Conservation (phyloP, 441 rosid species). For the Jatropha podagrica region DNA sequence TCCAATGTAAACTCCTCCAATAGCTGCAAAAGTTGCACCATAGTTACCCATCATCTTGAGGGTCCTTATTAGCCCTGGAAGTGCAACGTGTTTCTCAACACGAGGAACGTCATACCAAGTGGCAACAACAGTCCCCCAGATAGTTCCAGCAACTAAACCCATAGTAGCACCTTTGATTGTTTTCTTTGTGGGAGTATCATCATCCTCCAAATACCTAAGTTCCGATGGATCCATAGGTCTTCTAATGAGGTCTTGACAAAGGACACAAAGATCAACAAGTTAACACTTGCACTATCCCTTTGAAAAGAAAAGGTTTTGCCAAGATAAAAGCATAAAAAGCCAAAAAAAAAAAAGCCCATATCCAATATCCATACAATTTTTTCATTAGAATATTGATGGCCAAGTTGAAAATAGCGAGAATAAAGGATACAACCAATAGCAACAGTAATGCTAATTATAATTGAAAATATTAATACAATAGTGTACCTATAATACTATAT, state of each 20-base stretch:
- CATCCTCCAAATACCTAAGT: constrained; percentile 79
- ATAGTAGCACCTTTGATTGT: constrained; percentile 81
- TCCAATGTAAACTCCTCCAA: constrained; percentile 92
- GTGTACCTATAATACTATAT: too few species aligned
- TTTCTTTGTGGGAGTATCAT: constrained; percentile 64
- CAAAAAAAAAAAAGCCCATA: neutral
- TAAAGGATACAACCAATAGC: neutral
- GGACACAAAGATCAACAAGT: constrained; percentile 9
- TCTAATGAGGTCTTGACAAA: constrained; percentile 23
- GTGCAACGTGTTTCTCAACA: constrained; percentile 87
- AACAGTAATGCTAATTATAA: too few species aligned
- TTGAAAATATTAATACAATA: too few species aligned
- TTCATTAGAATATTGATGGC: neutral
- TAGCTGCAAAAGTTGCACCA: constrained; percentile 89
- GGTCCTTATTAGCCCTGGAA: constrained; percentile 85
- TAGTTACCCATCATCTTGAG: constrained; percentile 91
- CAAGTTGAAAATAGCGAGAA: neutral
- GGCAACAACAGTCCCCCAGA: constrained; percentile 84
- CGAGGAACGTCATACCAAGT: constrained; percentile 94
- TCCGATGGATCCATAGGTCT: constrained; percentile 73
- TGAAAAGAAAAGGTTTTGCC: neutral
- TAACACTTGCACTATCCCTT: neutral
- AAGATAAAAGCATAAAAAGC: neutral
- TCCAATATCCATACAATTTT: neutral
- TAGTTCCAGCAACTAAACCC: constrained; percentile 80